Conservation (phyloP, 768 basidiomycete species). For the Naematelia aurantialba region DNA sequence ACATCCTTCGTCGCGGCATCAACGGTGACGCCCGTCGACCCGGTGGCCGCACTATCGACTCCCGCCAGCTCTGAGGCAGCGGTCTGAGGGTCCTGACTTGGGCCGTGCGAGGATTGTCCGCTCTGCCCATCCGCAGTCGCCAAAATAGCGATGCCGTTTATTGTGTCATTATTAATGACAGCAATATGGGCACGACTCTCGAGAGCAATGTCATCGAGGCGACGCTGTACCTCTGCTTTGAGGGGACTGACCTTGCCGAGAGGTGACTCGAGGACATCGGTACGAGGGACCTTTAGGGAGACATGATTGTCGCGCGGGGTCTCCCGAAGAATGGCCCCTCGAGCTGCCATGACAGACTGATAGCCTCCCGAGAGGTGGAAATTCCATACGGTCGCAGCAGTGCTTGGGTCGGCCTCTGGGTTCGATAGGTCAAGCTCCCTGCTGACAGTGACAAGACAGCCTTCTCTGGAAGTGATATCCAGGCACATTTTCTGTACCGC, state of each 20-base stretch:
- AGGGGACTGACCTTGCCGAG: conserved; percentile 61
- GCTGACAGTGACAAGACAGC: conserved; percentile 77
- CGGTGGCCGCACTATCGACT: conserved; percentile 61
- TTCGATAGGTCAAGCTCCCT: conserved; percentile 46
- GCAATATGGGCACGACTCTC: conserved; percentile 91
- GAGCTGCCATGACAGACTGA: conserved; percentile 84
- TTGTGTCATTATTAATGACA: conserved; percentile 68
- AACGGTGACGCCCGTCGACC: conserved; percentile 55
- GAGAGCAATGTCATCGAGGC: conserved; percentile 89
- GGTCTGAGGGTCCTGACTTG: background rate
- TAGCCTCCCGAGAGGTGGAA: conserved; percentile 87
- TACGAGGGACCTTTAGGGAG: conserved; percentile 82
- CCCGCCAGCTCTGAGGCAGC: background rate
- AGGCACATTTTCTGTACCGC: conserved; percentile 73
- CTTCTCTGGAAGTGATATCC: conserved; percentile 74
- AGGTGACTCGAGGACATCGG: conserved; percentile 80
- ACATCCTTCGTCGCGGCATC: background rate
- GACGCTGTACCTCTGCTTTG: conserved; percentile 74
- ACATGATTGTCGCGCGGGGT: conserved; percentile 66
- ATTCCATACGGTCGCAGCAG: conserved; percentile 57
- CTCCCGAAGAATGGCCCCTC: conserved; percentile 84
- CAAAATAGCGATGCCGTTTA: conserved; percentile 11
- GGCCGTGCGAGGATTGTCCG: background rate
- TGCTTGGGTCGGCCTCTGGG: conserved; percentile 10
- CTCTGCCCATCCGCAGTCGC: conserved; percentile 23